Percentiles rank a stretch among this genome's conserved stretches.
Evolutionary conservation across 2,329 filamentous ascomycete species (phyloP).

Genomic region (Epichloe festucae): DNA sequence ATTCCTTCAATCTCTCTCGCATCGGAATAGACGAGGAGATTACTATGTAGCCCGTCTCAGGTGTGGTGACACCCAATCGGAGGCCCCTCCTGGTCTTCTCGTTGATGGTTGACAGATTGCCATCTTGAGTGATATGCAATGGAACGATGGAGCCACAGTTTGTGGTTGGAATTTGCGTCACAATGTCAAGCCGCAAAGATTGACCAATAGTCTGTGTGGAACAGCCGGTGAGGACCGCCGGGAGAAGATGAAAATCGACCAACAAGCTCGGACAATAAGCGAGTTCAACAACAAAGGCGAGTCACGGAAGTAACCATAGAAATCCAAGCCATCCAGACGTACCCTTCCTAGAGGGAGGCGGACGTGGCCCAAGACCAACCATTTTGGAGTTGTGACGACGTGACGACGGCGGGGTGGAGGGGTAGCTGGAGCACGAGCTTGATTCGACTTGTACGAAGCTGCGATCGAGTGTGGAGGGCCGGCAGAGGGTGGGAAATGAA

Average conservation of each 20-base stretch:
- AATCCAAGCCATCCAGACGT: conserved; percentile 24
- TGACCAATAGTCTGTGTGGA: background rate
- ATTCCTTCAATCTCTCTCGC: background rate
- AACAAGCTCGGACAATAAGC: background rate
- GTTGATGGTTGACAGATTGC: background rate
- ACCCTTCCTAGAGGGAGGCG: conserved; percentile 51
- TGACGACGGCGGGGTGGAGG: conserved; percentile 23
- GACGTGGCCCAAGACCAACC: conserved; percentile 38
- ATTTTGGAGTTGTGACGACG: conserved; percentile 25
- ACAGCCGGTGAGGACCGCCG: background rate
- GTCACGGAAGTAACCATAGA: background rate
- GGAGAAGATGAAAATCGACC: background rate
- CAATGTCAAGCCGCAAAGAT: background rate
- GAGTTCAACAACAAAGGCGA: background rate
- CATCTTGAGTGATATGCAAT: background rate
- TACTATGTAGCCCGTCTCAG: background rate
- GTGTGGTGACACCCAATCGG: background rate
- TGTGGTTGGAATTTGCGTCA: background rate
- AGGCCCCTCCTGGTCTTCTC: background rate
- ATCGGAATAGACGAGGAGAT: background rate
- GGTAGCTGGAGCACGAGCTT: conserved; percentile 14
- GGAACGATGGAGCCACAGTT: background rate
- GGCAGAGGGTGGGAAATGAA: background rate
- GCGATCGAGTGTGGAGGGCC: background rate
- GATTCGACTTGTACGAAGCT: conserved; percentile 3